Evolutionary conservation across 164 flowering plant species (phyloP), one percentile per base, ranked within the genome.

Genomic region (Echeveria elegans): DNA sequence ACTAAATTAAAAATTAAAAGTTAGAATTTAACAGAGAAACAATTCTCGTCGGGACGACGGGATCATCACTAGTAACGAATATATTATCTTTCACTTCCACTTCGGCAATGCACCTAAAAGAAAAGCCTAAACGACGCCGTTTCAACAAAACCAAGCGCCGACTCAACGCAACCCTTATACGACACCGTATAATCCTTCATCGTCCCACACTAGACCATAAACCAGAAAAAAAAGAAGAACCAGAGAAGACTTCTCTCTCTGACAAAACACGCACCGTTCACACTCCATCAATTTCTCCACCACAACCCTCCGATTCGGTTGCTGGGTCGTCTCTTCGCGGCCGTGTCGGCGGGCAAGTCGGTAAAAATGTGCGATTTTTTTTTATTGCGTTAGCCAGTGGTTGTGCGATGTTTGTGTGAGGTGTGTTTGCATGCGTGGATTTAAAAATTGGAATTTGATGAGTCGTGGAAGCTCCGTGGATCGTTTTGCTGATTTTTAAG

Each of bases 181-280:
- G 61, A 56, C 32, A 29, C 18, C 61, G 19, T 29, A 2, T 56
- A 6, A 29, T 28, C 19, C 23, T 2, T 28, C 24, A 12, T 21
- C 28, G 2, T 10, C 23, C 18, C 32, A 56, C 32, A 28, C n/a
- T n/a, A n/a, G n/a, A n/a, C n/a, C n/a, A n/a, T n/a, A n/a, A n/a
- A 29, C 32, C 32, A 32, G 28, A 4, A 18, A 19, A 28, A 4
- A 56, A 56, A 8, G 61, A 26, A 56, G 61, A 56, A 56, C 18
- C 61, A 56, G 32, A 26, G 61, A 56, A 30, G 29, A 53, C 60
- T 9, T 52, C 26, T 52, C 58, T 56, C 61, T 56, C 32, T 56
- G 11, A 6, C 59, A 21, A 6, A 10, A 10, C 6, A 4, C 15
- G 2, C 29, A 26, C 61, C 32, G 32, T 56, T 28, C 18, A 56